These are phyloP conservation scores for Neonectria hederae DNA, from an alignment of 2,329 filamentous ascomycete genomes.

Conservation along the genomic window DNA sequence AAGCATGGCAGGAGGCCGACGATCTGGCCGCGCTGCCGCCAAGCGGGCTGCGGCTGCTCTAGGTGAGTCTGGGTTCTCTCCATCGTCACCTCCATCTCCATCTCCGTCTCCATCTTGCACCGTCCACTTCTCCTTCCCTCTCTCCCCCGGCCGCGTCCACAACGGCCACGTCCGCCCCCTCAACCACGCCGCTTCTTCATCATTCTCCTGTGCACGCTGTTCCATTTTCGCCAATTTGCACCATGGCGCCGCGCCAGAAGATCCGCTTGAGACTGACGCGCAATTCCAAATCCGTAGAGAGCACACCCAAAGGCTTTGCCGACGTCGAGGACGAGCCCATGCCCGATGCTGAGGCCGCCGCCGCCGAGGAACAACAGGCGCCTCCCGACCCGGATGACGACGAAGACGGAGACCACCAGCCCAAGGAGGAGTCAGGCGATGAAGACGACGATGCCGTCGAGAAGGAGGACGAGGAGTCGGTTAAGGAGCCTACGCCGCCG, in stretches of 20 bases:
- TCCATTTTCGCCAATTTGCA: slow-evolving; percentile 13
- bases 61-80: slow-evolving; percentile 51
- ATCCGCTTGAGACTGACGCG: slow-evolving; percentile 49
- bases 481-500: slow-evolving; percentile 63
- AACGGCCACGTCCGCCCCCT: background rate
- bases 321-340: slow-evolving; percentile 50
- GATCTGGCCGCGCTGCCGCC: slow-evolving; percentile 63
- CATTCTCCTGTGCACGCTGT: background rate
- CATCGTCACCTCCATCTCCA: slow-evolving; percentile 14
- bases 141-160: background rate
- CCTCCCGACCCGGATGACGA: slow-evolving; percentile 47
- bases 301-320: slow-evolving; percentile 53
- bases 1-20: slow-evolving; percentile 54
- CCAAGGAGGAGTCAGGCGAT: slow-evolving; percentile 61
- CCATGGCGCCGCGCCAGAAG: slow-evolving; percentile 43
- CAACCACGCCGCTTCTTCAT: background rate
- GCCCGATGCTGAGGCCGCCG: slow-evolving; percentile 45
- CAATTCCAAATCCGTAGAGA: slow-evolving; percentile 48
- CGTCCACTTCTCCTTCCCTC: slow-evolving; percentile 9
- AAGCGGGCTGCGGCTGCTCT: slow-evolving; percentile 63
- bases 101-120: slow-evolving; percentile 5
- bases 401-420: slow-evolving; percentile 60
- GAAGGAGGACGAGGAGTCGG: slow-evolving; percentile 54
- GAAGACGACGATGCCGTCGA: slow-evolving; percentile 49
- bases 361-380: slow-evolving; percentile 53